A percentile compares a stretch with the other conserved stretches of the same genome.
phyloP scores from a whole-genome alignment of 1,284 basidiomycete species.

The Agaricales sp. region DNA sequence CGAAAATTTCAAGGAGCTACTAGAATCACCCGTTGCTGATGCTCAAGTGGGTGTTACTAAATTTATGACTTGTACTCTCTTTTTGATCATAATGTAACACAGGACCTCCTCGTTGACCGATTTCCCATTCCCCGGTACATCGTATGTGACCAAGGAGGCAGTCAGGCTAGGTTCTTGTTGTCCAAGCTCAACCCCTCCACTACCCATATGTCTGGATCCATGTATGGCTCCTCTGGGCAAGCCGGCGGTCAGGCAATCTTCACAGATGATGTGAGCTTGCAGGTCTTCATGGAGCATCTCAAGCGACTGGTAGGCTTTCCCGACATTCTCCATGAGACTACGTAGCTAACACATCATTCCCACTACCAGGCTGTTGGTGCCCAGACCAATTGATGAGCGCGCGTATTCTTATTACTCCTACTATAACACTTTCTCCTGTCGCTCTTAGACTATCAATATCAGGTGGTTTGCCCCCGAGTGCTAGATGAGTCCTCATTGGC shows the following conservation, averaged over 20 bases:
- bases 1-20: constrained; percentile 94
- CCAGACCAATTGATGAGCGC: constrained; percentile 65
- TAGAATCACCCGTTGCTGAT: constrained; percentile 75
- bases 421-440: too few relatives aligned
- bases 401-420: too few relatives aligned
- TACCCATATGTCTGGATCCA: constrained; percentile 88
- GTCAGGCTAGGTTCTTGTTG: constrained; percentile 94
- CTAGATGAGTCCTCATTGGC: too few relatives aligned
- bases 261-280: constrained; percentile 96
- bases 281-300: constrained; percentile 94
- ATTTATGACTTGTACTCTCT: neutral
- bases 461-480: too few relatives aligned
- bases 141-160: constrained; percentile 95
- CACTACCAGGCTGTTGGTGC: constrained; percentile 61
- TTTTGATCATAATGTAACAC: constrained; percentile 7
- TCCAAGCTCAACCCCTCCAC: constrained; percentile 97
- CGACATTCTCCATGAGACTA: neutral
- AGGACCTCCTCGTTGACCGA: constrained; percentile 92
- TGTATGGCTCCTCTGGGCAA: constrained; percentile 73
- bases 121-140: constrained; percentile 98
- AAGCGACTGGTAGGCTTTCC: constrained; percentile 64
- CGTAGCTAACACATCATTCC: constrained; percentile 7
- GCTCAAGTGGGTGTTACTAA: constrained; percentile 43
- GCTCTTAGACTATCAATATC: too few relatives aligned
- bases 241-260: constrained; percentile 88